Conservation (phyloP, 2,329 filamentous ascomycete species). For the Epichloe scottii region DNA sequence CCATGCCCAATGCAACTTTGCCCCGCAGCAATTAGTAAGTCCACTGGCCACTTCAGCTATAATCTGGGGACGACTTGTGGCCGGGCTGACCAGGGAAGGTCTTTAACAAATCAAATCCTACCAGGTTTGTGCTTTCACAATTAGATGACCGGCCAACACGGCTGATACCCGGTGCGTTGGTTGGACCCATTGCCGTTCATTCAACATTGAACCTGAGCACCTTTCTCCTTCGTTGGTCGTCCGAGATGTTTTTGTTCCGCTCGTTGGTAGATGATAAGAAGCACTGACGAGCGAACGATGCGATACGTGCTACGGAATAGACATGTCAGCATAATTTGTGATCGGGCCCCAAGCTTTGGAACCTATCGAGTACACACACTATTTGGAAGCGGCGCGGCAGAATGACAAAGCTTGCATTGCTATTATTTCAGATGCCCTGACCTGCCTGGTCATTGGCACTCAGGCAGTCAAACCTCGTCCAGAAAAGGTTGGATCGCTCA, state of each 20-base stretch:
- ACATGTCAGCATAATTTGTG: not conserved
- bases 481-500: not conserved
- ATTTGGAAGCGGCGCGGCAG: not conserved
- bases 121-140: conserved; percentile 10
- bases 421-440: no score
- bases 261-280: not conserved
- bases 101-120: conserved; percentile 3
- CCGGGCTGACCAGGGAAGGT: conserved; percentile 14
- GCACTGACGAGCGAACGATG: not conserved
- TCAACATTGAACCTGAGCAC: not conserved
- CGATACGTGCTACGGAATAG: no score
- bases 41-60: conserved; percentile 3
- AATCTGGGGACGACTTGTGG: conserved; percentile 22
- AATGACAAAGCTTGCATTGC: no score
- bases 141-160: no score
- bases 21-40: conserved; percentile 3
- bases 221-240: conserved; percentile 5
- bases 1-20: conserved; percentile 14
- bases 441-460: no score
- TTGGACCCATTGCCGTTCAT: conserved; percentile 6
- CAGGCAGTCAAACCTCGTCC: not conserved
- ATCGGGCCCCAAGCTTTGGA: not conserved
- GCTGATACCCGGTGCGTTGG: no score
- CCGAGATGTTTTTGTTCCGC: not conserved
- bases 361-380: not conserved